Base-by-base conservation (phyloP, 805 yeast species). In the Yamadazyma scolyti region DNA sequence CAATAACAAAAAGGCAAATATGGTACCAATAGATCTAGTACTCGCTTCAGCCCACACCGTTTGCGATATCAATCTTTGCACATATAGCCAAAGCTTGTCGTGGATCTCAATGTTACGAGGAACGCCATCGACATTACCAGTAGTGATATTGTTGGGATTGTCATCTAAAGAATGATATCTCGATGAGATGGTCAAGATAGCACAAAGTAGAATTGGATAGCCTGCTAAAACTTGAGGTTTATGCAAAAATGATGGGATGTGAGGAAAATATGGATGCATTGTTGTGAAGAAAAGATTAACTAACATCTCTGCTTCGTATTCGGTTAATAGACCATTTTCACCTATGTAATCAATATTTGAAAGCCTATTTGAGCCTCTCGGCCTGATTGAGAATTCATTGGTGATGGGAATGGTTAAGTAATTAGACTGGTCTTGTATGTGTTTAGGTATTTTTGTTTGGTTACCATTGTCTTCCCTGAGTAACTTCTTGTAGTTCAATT, bases 11-110 rank as follows among this genome's bases (percentile, higher is more conserved):
- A 89, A 85, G 1, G 96, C 89, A 38, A 83, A 69, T 5, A 88
- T 79, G 0, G 96, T 86, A 1, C 96, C 96, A 3, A 88, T 74
- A 0, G 93, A 81, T 40, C 96, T 63, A 5, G 93, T 83, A 36
- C 85, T 79, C 0, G 95, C 93, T 50, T 86, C 96, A 1, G 95
- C 96, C 96, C 96, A 88, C 4, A 86, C 88, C 0, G 95, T 80
- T 54, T 82, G 85, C 3, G 94, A 82, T 24, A 87, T 80, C 37
- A 86, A 64, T 39, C 79, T 55, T 58, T 86, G 96, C 36, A 89
- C 86, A 48, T 82, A 78, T 16, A 80, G 71, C 97, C 97, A 88
- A 27, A 88, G 57, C 32, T 79, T 68, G 44, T 82, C 87, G 52
- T 88, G 97, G 3, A 84, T 68, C 42, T 74, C 78, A 13, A 80